Percentiles rank a stretch among this genome's conserved stretches.
phyloP scores from a whole-genome alignment of 2,329 filamentous ascomycete genomes.

The Colletotrichum lentis region DNA sequence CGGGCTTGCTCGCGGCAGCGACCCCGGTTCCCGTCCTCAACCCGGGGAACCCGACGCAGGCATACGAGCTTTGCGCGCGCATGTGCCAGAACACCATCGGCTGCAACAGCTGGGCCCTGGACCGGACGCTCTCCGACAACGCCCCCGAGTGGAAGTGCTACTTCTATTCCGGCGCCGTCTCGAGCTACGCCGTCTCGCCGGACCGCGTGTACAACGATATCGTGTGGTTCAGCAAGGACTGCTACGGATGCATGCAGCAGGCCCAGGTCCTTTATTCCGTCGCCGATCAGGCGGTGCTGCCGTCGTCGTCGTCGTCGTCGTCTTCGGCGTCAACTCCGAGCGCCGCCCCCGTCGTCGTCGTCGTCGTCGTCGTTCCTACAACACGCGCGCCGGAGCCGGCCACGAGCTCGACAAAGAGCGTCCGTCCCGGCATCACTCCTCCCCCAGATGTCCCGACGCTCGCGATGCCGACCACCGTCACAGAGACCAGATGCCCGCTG shows the following conservation, averaged over 20 bases:
- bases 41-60: too few species aligned
- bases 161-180: neutral
- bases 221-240: neutral
- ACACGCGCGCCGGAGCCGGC: too few species aligned
- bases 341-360: too few species aligned
- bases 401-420: conserved; percentile 4
- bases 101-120: conserved; percentile 8
- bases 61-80: conserved; percentile 4
- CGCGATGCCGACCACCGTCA: conserved; percentile 6
- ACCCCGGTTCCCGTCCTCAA: neutral
- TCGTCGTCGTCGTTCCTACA: neutral
- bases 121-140: neutral
- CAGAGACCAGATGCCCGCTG: conserved; percentile 11
- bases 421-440: conserved; percentile 1
- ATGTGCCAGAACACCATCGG: neutral
- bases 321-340: neutral
- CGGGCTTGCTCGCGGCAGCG: conserved; percentile 7
- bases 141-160: neutral
- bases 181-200: neutral
- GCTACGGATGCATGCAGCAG: neutral
- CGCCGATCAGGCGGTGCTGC: too few species aligned
- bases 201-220: neutral
- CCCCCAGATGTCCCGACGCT: neutral
- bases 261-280: too few species aligned
- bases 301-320: too few species aligned